These are phyloP conservation scores for Orobanche coerulescens DNA, from an alignment of 257 asterid genomes.

Conservation along the genomic window DNA sequence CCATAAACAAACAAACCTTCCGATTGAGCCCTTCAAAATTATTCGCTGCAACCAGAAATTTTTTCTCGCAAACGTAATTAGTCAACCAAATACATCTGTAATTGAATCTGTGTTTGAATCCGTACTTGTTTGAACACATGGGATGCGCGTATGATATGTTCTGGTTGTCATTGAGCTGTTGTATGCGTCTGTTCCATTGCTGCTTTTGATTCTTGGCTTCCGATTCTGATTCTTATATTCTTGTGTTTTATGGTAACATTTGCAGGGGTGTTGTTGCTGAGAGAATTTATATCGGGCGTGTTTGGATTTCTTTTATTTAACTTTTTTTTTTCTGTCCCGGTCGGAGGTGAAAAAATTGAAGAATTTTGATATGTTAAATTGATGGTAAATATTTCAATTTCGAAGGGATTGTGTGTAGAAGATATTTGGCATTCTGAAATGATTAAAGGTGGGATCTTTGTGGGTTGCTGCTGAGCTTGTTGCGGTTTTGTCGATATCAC, in stretches of 20 bases:
- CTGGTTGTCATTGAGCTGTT: slow-evolving; percentile 16
- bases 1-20: slow-evolving; percentile 15
- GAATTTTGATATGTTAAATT: slow-evolving; percentile 2
- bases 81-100: slow-evolving; percentile 9
- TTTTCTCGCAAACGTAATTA: slow-evolving; percentile 30
- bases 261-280: slow-evolving; percentile 31
- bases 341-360: slow-evolving; percentile 5
- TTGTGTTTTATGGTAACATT: not conserved
- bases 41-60: not conserved
- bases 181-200: slow-evolving; percentile 14
- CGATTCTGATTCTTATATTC: not conserved
- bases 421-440: too few relatives aligned
- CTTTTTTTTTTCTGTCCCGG: slow-evolving; percentile 6
- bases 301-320: not conserved
- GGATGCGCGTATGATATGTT: not conserved
- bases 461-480: slow-evolving; percentile 5
- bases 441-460: slow-evolving; percentile 19
- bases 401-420: slow-evolving; percentile 7
- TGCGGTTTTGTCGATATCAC: too few relatives aligned
- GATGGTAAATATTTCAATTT: slow-evolving; percentile 14
- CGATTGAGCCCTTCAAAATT: slow-evolving; percentile 19
- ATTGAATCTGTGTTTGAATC: not conserved
- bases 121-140: not conserved
- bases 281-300: slow-evolving; percentile 19
- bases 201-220: not conserved